These are phyloP conservation scores for Brettanomyces anomalus DNA, from an alignment of 805 yeast species.

Conservation along the genomic window DNA sequence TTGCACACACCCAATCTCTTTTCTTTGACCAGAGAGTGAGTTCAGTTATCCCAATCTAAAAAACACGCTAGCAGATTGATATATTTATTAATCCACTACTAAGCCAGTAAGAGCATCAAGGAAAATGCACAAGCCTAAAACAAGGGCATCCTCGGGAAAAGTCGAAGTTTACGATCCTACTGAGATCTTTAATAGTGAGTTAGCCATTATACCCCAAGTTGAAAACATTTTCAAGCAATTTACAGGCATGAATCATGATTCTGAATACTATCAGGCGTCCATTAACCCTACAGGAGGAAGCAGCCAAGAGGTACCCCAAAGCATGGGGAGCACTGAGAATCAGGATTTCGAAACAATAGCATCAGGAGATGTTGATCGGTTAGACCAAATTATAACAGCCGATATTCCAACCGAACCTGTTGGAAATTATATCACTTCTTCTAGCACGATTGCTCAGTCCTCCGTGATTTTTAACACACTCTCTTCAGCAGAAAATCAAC, in stretches of 20 bases:
- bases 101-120: too few species aligned
- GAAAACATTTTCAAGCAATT: background rate
- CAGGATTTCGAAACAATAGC: background rate
- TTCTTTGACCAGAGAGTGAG: too few species aligned
- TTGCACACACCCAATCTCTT: too few species aligned
- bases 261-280: background rate
- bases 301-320: background rate
- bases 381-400: background rate
- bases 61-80: too few species aligned
- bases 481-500: too few species aligned
- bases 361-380: background rate
- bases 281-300: too few species aligned
- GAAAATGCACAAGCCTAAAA: background rate
- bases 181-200: background rate
- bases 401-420: background rate
- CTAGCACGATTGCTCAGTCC: too few species aligned
- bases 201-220: background rate
- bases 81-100: too few species aligned
- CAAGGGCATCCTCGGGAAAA: background rate
- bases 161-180: conserved; percentile 1
- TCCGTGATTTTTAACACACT: too few species aligned
- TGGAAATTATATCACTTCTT: conserved; percentile 1
- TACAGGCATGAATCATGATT: conserved; percentile 2
- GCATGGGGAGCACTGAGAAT: background rate
- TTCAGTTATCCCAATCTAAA: too few species aligned